These are phyloP conservation scores for Russula lepida DNA, from an alignment of 768 basidiomycete genomes.

Conservation along the genomic window DNA sequence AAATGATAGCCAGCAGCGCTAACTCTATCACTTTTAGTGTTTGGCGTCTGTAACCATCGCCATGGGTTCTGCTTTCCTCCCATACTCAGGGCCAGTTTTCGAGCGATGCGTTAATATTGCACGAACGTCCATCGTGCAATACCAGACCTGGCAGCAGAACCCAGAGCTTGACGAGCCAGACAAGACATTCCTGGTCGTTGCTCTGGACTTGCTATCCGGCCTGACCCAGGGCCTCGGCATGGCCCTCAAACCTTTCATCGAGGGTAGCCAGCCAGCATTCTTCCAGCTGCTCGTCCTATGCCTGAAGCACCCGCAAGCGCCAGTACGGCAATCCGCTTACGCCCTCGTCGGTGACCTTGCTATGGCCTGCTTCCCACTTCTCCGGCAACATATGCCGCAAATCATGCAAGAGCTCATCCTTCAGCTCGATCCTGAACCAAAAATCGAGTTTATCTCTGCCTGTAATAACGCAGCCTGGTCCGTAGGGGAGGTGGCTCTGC, in stretches of 20 bases:
- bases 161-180: constrained; percentile 93
- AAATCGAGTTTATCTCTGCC: constrained; percentile 89
- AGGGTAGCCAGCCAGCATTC: constrained; percentile 62
- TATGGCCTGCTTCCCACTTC: constrained; percentile 84
- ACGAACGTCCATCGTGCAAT: constrained; percentile 71
- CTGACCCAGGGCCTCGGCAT: constrained; percentile 88
- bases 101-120: constrained; percentile 86
- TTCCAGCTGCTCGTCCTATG: constrained; percentile 79
- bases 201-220: constrained; percentile 93
- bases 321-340: constrained; percentile 93
- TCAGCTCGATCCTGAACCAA: constrained; percentile 90
- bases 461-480: constrained; percentile 99
- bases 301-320: constrained; percentile 91
- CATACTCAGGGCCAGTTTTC: constrained; percentile 87
- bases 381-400: constrained; percentile 77
- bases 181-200: constrained; percentile 94
- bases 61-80: constrained; percentile 80
- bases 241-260: constrained; percentile 66
- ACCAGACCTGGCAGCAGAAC: constrained; percentile 82
- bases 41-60: constrained; percentile 96
- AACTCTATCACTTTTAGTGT: constrained; percentile 47
- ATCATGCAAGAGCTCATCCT: constrained; percentile 86
- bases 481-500: constrained; percentile 95
- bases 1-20: not conserved
- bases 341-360: constrained; percentile 98